These are phyloP conservation scores for Ophiostoma novo-ulmi DNA, from an alignment of 2,329 filamentous ascomycete genomes.

Conservation along the genomic window DNA sequence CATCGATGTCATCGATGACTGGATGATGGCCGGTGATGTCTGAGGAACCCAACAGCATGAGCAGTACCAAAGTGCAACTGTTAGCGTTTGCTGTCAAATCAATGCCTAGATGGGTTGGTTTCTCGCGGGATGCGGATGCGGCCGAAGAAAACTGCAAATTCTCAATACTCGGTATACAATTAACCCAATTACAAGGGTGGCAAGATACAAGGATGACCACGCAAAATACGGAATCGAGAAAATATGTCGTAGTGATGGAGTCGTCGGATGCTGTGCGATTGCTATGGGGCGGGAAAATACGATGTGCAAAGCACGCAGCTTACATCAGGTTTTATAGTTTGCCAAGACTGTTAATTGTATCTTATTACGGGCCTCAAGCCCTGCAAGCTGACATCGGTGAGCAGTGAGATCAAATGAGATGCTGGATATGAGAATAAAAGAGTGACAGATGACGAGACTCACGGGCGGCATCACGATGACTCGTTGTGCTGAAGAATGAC, in stretches of 20 bases:
- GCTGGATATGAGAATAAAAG: neutral
- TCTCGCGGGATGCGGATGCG: neutral
- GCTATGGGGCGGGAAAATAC: conserved; percentile 9
- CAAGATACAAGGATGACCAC: neutral
- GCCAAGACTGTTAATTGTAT: neutral
- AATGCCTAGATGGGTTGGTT: neutral
- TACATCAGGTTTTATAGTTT: conserved; percentile 1
- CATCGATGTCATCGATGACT: neutral
- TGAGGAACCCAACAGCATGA: neutral
- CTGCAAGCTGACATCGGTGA: neutral
- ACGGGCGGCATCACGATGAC: neutral
- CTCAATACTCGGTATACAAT: neutral
- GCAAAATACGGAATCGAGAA: neutral
- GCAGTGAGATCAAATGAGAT: neutral
- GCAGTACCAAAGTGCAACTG: neutral
- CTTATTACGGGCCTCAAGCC: neutral
- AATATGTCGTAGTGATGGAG: neutral
- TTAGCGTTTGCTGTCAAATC: no score
- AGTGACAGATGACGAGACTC: neutral
- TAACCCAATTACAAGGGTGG: neutral
- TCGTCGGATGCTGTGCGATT: neutral
- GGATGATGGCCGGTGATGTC: neutral
- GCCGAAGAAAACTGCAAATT: neutral
- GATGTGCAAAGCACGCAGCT: conserved; percentile 2
- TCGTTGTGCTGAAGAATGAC: neutral